Percentiles rank a stretch among this genome's conserved stretches.
Conservation (phyloP, 2,329 filamentous ascomycete genomes). For the Penicillium thymicola region DNA sequence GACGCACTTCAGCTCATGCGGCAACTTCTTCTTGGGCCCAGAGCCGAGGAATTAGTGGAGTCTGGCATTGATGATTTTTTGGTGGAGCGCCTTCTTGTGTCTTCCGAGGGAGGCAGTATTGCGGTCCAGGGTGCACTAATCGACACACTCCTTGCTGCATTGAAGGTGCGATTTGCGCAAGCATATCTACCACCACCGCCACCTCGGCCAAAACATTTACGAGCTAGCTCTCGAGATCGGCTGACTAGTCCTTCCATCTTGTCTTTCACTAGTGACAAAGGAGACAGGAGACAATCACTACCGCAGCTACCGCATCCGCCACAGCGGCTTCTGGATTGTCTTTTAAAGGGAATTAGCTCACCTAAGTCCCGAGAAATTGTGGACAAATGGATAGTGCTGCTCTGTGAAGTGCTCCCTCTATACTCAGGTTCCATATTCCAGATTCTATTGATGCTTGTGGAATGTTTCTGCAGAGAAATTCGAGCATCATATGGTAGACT, state of each 20-base stretch:
- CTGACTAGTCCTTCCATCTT: constrained; percentile 42
- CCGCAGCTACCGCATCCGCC: constrained; percentile 45
- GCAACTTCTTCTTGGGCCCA: constrained; percentile 40
- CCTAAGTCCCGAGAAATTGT: constrained; percentile 70
- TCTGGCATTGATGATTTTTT: constrained; percentile 66
- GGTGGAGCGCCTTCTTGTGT: constrained; percentile 63
- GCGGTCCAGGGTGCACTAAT: constrained; percentile 74
- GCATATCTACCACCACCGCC: constrained; percentile 34
- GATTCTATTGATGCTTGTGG: constrained; percentile 83
- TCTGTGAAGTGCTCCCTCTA: constrained; percentile 77
- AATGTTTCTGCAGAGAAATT: constrained; percentile 81
- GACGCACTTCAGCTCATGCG: constrained; percentile 66
- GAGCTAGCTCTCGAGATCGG: constrained; percentile 40
- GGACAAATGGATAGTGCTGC: constrained; percentile 86
- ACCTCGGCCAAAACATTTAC: constrained; percentile 33
- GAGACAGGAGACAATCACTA: constrained; percentile 36
- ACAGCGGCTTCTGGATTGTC: constrained; percentile 71
- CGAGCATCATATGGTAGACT: constrained; percentile 68
- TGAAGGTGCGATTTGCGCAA: constrained; percentile 58
- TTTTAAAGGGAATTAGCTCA: constrained; percentile 77
- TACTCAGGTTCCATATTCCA: constrained; percentile 85
- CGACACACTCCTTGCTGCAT: constrained; percentile 69
- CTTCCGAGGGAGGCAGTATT: constrained; percentile 59
- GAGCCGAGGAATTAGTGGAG: constrained; percentile 38
- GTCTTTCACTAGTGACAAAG: constrained; percentile 46